Evolutionary conservation across 1,284 basidiomycete species (phyloP), one percentile per base, ranked within the genome.

Genomic region (Boletus sp.): DNA sequence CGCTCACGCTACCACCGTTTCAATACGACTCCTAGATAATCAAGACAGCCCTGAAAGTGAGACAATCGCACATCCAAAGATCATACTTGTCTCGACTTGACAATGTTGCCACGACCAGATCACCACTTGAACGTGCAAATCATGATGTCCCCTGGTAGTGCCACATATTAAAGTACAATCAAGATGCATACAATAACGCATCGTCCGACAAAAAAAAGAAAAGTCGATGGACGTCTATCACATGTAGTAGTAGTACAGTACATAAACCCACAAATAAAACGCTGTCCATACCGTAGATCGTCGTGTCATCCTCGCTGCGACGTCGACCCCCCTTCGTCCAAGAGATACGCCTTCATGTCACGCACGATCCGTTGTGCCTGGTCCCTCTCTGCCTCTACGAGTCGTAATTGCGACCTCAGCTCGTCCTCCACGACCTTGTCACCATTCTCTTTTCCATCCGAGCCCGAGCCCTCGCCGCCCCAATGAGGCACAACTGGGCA

Each of bases 331-430:
- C 39, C 22, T 11, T 37, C 57, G 11, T 70, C 63, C 47, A 69
- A 31, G 41, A 69, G n/a, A 43, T 60, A 66, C 15, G 65, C 55
- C 45, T 43, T 57, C 57, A 68, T 54, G 6, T 63, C 60, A 0
- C 53, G 53, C 51, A 67, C 58, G n/a, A 68, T 55, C 45, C 48
- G 56, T 1, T 55, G 60, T 11, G 61, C 65, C 44, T 44, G 47
- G 41, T 72, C 61, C 56, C 70, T 61, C 56, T 69, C 68, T 43
- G 57, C 57, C 45, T 69, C 65, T 0, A 62, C 61, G 3, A 46
- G 51, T 12, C 58, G 57, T 22, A 70, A 33, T 4, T 62, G 59
- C 37, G 58, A 16, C 57, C 54, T 59, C 18, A 64, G 20, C 4
- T 41, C 52, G 16, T 61, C 66, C 24, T 61, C 60, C 27, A 51